Base-by-base conservation (phyloP, 2,329 filamentous ascomycete species). In the Alternaria ethzedia region DNA sequence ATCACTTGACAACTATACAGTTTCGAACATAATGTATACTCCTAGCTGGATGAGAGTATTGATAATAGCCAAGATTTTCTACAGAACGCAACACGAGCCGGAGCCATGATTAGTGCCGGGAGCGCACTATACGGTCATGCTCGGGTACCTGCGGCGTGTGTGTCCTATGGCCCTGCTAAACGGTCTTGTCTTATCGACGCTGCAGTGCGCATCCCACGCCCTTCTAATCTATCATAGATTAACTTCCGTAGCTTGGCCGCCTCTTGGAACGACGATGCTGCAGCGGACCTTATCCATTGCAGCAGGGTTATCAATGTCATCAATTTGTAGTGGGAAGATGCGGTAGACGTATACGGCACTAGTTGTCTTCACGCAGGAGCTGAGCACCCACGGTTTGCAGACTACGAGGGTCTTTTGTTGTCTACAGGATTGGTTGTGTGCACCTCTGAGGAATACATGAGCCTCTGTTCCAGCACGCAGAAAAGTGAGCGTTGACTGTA, bases 101-200 rank as follows among this genome's bases (percentile, higher is more conserved):
- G 1, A 41, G n/a, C 36, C 36, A 41, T 5, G 2, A 41, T 41
- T 41, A 17, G 36, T 41, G 36, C 36, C 15, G 7, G 32, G 30
- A n/a, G 21, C 41, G 32, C 28, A 50, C 12, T 41, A 15, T 52
- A 52, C 30, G 20, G 30, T n/a, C 13, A 36, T 44, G 21, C 23
- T 57, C 59, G 54, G 44, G 59, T 61, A 61, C 59, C 59, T 61
- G 59, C 54, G 54, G 36, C 28, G 49, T 50, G 15, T 45, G 36
- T 11, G 41, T 26, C 10, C 21, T 20, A 12, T 41, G n/a, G 13
- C 49, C 49, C 17, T 51, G 49, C 51, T 43, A 23, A 51, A 13
- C 23, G 23, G 30, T 26, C 17, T 20, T 30, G 28, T 21, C 32
- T 55, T 52, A 56, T 63, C 56, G 30, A 63, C 13, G 26, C 41